These are phyloP conservation scores for Populus euphratica DNA, from an alignment of 345 rosid species.

Conservation along the genomic window DNA sequence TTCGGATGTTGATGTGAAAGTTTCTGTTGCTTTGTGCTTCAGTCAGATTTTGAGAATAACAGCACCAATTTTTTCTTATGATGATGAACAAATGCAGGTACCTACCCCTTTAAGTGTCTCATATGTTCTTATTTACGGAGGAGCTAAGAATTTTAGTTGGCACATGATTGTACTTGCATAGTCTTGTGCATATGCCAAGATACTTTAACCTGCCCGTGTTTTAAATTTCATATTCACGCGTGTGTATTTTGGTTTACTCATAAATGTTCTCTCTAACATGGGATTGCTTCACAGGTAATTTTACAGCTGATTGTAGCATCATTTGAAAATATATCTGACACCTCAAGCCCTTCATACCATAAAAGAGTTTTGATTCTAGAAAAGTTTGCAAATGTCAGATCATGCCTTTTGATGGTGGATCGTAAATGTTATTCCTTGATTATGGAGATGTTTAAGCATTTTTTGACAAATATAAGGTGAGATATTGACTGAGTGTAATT, in stretches of 20 bases:
- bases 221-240: background rate
- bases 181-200: background rate
- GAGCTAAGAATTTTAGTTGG: background rate
- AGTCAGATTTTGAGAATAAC: slow-evolving; percentile 68
- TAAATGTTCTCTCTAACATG: background rate
- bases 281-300: slow-evolving; percentile 48
- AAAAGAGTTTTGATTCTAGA: slow-evolving; percentile 16
- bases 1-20: slow-evolving; percentile 56
- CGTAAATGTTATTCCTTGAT: slow-evolving; percentile 15
- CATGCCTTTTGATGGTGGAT: slow-evolving; percentile 15
- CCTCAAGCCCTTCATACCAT: background rate
- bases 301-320: slow-evolving; percentile 52
- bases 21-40: slow-evolving; percentile 65
- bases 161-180: background rate
- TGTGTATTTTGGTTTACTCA: background rate
- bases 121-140: background rate
- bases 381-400: slow-evolving; percentile 8
- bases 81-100: slow-evolving; percentile 71
- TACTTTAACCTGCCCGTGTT: background rate
- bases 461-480: slow-evolving; percentile 16
- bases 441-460: slow-evolving; percentile 16
- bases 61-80: slow-evolving; percentile 66
- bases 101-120: background rate
- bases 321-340: slow-evolving; percentile 38
- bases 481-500: background rate